phyloP scores from a whole-genome alignment of 2,329 filamentous ascomycete species.

The Verticillium nonalfalfae region DNA sequence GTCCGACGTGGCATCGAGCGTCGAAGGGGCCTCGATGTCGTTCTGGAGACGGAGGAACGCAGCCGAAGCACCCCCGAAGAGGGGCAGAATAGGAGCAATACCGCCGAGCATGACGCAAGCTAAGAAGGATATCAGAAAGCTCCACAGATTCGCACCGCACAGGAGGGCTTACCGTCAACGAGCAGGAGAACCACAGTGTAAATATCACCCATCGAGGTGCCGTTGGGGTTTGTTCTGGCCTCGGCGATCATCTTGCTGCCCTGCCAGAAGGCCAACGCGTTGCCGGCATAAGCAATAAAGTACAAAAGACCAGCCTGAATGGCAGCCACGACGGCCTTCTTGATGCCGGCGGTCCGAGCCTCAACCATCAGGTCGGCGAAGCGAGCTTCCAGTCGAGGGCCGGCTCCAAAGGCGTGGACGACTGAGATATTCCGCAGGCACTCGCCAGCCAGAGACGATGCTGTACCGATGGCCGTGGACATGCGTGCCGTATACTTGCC shows the following conservation, averaged over 20 bases:
- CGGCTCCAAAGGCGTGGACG: conserved; percentile 59
- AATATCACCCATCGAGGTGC: conserved; percentile 36
- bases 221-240: conserved; percentile 19
- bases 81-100: conserved; percentile 52
- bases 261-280: conserved; percentile 61
- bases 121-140: conserved; percentile 12
- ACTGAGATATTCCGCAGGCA: conserved; percentile 53
- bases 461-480: conserved; percentile 47
- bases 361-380: conserved; percentile 33
- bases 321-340: conserved; percentile 49
- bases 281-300: conserved; percentile 59
- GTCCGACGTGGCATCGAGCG: conserved; percentile 28
- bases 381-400: conserved; percentile 49
- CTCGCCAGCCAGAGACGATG: conserved; percentile 58
- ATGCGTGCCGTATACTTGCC: conserved; percentile 43
- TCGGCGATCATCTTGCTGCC: conserved; percentile 38
- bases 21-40: conserved; percentile 43
- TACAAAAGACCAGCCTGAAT: conserved; percentile 57
- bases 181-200: conserved; percentile 51
- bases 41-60: conserved; percentile 46
- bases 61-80: conserved; percentile 47
- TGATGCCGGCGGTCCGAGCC: conserved; percentile 41
- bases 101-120: conserved; percentile 51
- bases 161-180: conserved; percentile 32
- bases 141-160: not conserved